phyloP scores from a whole-genome alignment of 352 stramenopile species.

The Globisporangium paroecandrum region DNA sequence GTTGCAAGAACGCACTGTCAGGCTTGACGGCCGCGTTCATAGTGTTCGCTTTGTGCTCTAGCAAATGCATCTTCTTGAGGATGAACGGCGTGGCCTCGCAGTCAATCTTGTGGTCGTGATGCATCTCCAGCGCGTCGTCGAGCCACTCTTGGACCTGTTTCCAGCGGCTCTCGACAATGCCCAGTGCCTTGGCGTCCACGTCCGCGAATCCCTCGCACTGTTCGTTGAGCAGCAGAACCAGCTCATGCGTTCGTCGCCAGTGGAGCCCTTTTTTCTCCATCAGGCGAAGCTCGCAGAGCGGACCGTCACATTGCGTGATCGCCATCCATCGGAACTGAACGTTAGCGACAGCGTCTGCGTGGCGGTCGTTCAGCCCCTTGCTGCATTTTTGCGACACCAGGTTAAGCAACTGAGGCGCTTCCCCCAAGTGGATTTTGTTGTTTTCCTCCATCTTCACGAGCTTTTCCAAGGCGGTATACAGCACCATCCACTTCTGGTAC shows the following conservation, averaged over 20 bases:
- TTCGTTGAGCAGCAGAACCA: constrained; percentile 61
- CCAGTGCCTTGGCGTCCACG: constrained; percentile 43
- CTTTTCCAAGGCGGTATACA: constrained; percentile 47
- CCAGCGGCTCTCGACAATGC: constrained; percentile 54
- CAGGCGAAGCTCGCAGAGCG: constrained; percentile 57
- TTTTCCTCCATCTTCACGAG: constrained; percentile 55
- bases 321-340: constrained; percentile 77
- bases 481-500: constrained; percentile 44
- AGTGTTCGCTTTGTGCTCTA: constrained; percentile 19
- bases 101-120: constrained; percentile 56
- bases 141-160: constrained; percentile 66
- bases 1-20: neutral
- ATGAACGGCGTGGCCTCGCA: constrained; percentile 65
- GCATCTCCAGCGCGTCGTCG: constrained; percentile 57
- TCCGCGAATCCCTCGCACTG: constrained; percentile 70
- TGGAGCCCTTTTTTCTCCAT: constrained; percentile 68
- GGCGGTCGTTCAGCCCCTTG: constrained; percentile 44
- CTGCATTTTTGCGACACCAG: constrained; percentile 48
- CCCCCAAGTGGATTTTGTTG: constrained; percentile 58
- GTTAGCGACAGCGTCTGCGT: constrained; percentile 57
- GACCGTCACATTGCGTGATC: constrained; percentile 55
- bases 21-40: neutral
- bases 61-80: constrained; percentile 62
- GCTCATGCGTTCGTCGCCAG: constrained; percentile 69
- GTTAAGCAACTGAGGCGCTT: constrained; percentile 50